These are phyloP conservation scores for Nannochloropsis granulata DNA, from an alignment of 108 stramenopile species.

Conservation along the genomic window DNA sequence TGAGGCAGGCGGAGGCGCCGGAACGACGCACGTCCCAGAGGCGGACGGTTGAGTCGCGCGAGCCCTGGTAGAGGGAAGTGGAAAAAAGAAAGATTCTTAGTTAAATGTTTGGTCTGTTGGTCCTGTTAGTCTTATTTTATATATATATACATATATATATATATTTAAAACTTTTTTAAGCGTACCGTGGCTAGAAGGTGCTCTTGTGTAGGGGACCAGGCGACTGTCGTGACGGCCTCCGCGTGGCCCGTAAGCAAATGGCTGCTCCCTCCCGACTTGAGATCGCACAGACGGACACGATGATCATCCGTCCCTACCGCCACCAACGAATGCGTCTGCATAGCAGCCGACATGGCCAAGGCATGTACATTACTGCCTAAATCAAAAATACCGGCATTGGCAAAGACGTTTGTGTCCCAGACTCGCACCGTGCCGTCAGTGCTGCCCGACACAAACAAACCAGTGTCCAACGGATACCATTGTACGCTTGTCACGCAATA, in stretches of 20 bases:
- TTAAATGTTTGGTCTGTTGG: neutral
- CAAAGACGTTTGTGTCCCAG: slow-evolving; percentile 22
- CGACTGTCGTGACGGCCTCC: slow-evolving; percentile 8
- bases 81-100: neutral
- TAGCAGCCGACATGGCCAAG: slow-evolving; percentile 1
- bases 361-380: slow-evolving; percentile 1
- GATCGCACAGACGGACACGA: slow-evolving; percentile 20
- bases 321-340: slow-evolving; percentile 3
- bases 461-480: slow-evolving; percentile 27
- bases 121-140: neutral
- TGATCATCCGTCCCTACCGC: slow-evolving; percentile 6
- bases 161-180: neutral
- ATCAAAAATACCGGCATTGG: neutral
- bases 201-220: slow-evolving; percentile 16
- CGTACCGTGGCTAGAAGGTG: slow-evolving; percentile 10
- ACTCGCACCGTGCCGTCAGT: slow-evolving; percentile 17
- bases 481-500: neutral
- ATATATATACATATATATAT: neutral
- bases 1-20: slow-evolving; percentile 21
- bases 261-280: slow-evolving; percentile 11
- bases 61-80: neutral
- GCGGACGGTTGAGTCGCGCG: neutral
- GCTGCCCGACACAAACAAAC: slow-evolving; percentile 15
- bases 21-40: slow-evolving; percentile 31
- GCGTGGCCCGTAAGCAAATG: slow-evolving; percentile 17